A percentile compares a stretch with the other conserved stretches of the same genome.
These are phyloP conservation scores for Aspergillus diversus DNA, from an alignment of 495 filamentous ascomycete species.

Conservation along the genomic window DNA sequence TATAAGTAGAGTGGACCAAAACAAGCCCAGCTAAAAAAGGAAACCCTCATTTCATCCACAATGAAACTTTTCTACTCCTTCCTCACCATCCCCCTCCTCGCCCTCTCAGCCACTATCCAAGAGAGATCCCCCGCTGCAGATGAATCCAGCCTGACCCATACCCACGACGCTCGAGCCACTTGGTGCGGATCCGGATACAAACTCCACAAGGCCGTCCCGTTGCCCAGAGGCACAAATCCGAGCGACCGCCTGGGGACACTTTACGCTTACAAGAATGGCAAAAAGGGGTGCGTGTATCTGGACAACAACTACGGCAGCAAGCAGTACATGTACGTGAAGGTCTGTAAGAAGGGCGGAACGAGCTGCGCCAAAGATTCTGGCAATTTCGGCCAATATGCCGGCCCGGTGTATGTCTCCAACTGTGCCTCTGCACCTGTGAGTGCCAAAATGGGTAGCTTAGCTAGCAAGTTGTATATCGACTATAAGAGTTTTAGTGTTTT, in stretches of 20 bases:
- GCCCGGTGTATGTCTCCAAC: conserved; percentile 4
- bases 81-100: not conserved
- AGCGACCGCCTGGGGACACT: conserved; percentile 4
- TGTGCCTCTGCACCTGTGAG: conserved; percentile 6
- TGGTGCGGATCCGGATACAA: conserved; percentile 11
- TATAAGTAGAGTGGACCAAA: not conserved
- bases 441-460: conserved; percentile 4
- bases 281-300: conserved; percentile 12
- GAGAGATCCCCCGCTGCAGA: not conserved
- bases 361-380: conserved; percentile 3
- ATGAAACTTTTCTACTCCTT: not conserved
- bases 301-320: conserved; percentile 11
- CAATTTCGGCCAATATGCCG: conserved; percentile 9
- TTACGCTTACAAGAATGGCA: not conserved
- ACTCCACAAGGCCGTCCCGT: not conserved
- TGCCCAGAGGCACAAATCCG: conserved; percentile 6
- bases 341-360: not conserved
- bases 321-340: conserved; percentile 10
- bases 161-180: conserved; percentile 2
- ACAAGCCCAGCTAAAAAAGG: not conserved
- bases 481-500: conserved; percentile 13
- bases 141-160: not conserved
- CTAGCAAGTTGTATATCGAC: conserved; percentile 2
- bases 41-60: not conserved
- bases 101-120: not conserved